Base-by-base conservation (phyloP, 2,329 filamentous ascomycete species). In the Eutypella sp. region DNA sequence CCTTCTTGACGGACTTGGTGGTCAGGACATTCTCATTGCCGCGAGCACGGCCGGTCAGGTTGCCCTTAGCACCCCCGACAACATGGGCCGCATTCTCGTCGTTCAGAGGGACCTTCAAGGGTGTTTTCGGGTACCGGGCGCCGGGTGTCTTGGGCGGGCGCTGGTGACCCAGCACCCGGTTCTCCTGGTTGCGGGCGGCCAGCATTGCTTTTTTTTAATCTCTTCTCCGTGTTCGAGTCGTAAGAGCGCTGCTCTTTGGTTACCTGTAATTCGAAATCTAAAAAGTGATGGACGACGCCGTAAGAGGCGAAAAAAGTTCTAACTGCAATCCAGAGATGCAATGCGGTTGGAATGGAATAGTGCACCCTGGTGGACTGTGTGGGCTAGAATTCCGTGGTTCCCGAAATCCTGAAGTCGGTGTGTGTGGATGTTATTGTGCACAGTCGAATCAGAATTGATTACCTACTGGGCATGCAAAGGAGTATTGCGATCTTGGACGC, bases 111-210 rank as follows among this genome's bases (percentile, higher is more conserved):
- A 88, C 69, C 60, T 84, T 87, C 62, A 91, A 81, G 0, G 91
- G 90, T 5, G 90, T 95, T 68, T 95, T 96, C 8, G 87, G 84
- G 53, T 76, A 84, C 61, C 82, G 82, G 47, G 80, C 76, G 46
- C 82, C 86, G 0, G 90, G 90, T 23, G 90, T 96, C 69, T 92
- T 95, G 45, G 87, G 81, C 48, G 75, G 70, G 75, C 81, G 47
- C 69, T 90, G 88, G 63, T 86, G 86, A 54, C 76, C 79, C 63
- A 89, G 83, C 58, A 89, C 79, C 65, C 89, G 70, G 68, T 96
- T 96, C 68, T 96, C 91, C 70, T 96, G 89, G 67, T 96, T 87
- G 58, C 83, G 80, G 61, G 85, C 76, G 49, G 87, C 87, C 63
- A 89, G 75, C 89, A 91, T 95, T 48, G 51, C n/a, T n/a, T n/a